These are phyloP conservation scores for Aureobasidium namibiae DNA, from an alignment of 2,329 filamentous ascomycete genomes.

Conservation along the genomic window DNA sequence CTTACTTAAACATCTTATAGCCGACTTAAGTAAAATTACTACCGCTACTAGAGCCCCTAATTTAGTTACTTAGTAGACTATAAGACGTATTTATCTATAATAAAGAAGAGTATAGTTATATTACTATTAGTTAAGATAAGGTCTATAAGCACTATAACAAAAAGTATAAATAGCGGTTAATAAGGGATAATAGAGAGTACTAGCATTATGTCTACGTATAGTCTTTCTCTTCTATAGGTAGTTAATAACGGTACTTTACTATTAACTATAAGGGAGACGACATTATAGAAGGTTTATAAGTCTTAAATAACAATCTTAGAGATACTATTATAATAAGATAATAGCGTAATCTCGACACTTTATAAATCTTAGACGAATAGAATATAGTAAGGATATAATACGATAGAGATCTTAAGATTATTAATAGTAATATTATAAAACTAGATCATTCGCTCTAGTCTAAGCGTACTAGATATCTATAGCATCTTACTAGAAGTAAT, in stretches of 20 bases:
- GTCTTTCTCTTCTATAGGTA: background rate
- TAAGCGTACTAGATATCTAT: slow-evolving; percentile 14
- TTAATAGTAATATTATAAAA: background rate
- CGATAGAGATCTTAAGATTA: background rate
- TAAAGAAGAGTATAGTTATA: background rate
- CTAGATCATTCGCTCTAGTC: slow-evolving; percentile 14
- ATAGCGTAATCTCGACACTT: background rate
- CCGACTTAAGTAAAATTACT: background rate
- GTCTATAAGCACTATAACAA: background rate
- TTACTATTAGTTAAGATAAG: background rate
- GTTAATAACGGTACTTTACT: slow-evolving; percentile 2
- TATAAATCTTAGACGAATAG: background rate
- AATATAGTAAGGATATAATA: background rate
- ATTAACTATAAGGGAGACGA: background rate
- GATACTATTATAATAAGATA: background rate
- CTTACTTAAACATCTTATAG: background rate
- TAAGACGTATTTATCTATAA: background rate
- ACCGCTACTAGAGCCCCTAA: background rate
- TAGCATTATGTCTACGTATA: background rate
- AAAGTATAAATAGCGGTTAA: background rate
- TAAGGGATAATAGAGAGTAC: background rate
- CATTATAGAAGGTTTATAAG: background rate
- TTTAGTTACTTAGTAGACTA: background rate
- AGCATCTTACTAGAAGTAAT: slow-evolving; percentile 11
- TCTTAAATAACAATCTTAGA: background rate